Base-by-base conservation (phyloP, 768 basidiomycete genomes). In the Pleurotus platypus region DNA sequence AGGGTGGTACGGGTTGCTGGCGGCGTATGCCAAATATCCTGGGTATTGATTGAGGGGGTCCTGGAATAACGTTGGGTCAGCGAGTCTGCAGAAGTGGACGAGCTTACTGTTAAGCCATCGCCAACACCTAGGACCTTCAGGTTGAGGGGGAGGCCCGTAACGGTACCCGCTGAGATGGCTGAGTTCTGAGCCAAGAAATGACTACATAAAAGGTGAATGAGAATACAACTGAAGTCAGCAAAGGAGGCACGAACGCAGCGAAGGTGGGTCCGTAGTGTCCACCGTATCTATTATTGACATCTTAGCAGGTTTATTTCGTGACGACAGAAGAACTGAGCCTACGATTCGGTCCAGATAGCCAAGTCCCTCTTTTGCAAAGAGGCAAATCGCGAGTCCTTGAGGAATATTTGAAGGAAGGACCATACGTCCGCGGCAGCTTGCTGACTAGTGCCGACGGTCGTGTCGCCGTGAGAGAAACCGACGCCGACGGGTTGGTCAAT, bases 181-280 rank as follows among this genome's bases (percentile, higher is more conserved):
- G 76, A 71, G 57, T 87, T 86, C 66, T 86, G 84, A 4, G 76
- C 62, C 4, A 86, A 71, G 75, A 87, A 83, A 60, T 83, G 72
- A 3, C 75, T 81, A 55, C 18, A 15, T 49, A 45, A n/a, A 53
- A n/a, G 24, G 22, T 20, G 22, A 24, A 8, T 30, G 20, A 53
- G 12, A 3, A 15, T 8, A 13, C n/a, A 4, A n/a, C 6, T 42
- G 2, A n/a, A 30, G 8, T 42, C 15, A 16, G 27, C 18, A 13
- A 22, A 51, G 22, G 18, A 4, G 1, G 9, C 5, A 64, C 74
- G 61, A 59, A 78, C 62, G 82, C 77, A 54, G 86, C 85, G 58
- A 89, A 88, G 37, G 78, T 76, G 0, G 87, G 87, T 1, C 82
- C 87, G 64, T 86, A 88, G 61, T 88, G 87, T 1, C 87, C 86